Conservation (phyloP, 768 basidiomycete species). For the Suillus discolor region DNA sequence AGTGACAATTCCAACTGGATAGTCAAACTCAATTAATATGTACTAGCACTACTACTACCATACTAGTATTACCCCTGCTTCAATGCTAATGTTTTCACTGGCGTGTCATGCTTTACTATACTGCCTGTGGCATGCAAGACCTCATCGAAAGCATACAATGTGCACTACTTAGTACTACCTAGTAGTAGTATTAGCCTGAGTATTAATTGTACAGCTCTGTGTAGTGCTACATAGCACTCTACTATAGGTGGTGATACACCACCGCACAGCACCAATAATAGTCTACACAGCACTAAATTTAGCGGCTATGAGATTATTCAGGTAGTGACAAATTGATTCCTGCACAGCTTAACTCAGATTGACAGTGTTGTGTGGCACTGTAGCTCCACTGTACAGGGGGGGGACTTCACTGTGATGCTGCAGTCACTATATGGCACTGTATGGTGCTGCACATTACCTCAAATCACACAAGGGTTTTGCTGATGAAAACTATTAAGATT, state of each 20-base stretch:
- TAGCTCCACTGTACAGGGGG: no score
- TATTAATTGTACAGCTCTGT: neutral
- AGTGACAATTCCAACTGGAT: neutral
- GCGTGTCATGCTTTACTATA: no score
- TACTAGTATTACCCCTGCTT: neutral
- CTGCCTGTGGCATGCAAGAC: neutral
- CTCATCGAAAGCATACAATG: neutral
- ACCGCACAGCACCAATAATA: neutral
- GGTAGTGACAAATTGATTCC: neutral
- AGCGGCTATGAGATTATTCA: neutral
- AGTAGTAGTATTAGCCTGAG: neutral
- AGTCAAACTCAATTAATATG: neutral
- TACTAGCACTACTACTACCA: neutral
- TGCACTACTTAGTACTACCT: no score
- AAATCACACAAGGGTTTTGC: no score
- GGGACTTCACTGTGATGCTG: no score
- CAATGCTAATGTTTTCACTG: constrained; percentile 1
- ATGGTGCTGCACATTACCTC: no score
- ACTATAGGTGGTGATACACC: no score
- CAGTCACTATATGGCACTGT: no score
- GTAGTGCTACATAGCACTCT: neutral
- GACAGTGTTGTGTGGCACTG: neutral
- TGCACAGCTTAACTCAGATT: neutral
- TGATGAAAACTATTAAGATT: no score
- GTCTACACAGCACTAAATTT: neutral